A percentile compares a stretch with the other conserved stretches of the same genome.
Conservation (phyloP, 192 early-diverging fungal species). For the Lunasporangiospora selenospora region DNA sequence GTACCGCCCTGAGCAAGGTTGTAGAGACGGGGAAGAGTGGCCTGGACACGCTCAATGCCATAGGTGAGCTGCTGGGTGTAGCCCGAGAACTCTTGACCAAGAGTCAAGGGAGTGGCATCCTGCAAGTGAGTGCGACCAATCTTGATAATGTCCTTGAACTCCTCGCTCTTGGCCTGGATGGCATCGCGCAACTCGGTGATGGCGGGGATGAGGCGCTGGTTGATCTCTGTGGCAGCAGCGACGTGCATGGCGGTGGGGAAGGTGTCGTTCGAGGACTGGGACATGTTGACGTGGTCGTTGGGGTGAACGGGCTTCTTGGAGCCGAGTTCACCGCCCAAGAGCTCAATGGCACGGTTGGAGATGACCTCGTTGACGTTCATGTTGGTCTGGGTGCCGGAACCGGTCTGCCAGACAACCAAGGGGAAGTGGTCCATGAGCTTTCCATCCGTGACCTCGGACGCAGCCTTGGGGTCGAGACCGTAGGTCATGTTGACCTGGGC, state of each 20-base stretch:
- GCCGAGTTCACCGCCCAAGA: slow-evolving; percentile 90
- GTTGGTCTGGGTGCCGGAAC: slow-evolving; percentile 98
- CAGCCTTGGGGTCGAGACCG: slow-evolving; percentile 86
- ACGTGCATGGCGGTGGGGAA: slow-evolving; percentile 99
- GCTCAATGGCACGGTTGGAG: slow-evolving; percentile 98
- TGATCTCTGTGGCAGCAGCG: slow-evolving; percentile 89
- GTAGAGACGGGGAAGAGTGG: slow-evolving; percentile 82
- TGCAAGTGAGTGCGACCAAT: slow-evolving; percentile 99
- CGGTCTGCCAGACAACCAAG: slow-evolving; percentile 98
- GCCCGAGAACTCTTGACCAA: slow-evolving; percentile 99
- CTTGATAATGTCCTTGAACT: slow-evolving; percentile 96
- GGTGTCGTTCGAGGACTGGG: slow-evolving; percentile 98
- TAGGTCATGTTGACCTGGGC: slow-evolving; percentile 94
- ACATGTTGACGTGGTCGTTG: slow-evolving; percentile 99
- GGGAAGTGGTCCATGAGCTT: slow-evolving; percentile 97
- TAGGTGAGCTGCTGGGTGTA: slow-evolving; percentile 92
- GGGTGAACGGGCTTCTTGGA: slow-evolving; percentile 97
- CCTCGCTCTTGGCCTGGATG: slow-evolving; percentile 76
- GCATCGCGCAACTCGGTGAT: slow-evolving; percentile 82
- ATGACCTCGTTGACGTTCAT: slow-evolving; percentile 99
- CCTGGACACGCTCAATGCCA: slow-evolving; percentile 88
- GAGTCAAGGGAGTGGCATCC: slow-evolving; percentile 97
- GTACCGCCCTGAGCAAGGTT: slow-evolving; percentile 97
- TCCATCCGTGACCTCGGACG: slow-evolving; percentile 93
- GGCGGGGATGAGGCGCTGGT: slow-evolving; percentile 85